Evolutionary conservation across 2,329 filamentous ascomycete genomes (phyloP), one percentile per base, ranked within the genome.

Genomic region (Cladophialophora exuberans): DNA sequence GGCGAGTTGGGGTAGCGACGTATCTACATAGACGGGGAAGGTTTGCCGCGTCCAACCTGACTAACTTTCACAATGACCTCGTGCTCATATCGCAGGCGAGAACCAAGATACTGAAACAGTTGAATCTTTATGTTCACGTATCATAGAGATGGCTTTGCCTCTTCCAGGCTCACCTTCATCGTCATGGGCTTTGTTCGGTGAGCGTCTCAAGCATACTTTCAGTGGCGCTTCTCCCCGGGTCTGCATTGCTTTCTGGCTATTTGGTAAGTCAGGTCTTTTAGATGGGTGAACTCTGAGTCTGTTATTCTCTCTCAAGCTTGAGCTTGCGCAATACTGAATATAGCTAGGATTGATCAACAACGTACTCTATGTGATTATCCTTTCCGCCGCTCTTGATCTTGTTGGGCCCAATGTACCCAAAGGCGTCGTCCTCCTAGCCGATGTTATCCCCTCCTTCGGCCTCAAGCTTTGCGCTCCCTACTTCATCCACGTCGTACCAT

Each of bases 301-400:
- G 13, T 11, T 13, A 30, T 7, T 39, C 6, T 42, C n/a, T 26
- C 20, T n/a, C n/a, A n/a, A n/a, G n/a, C 28, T 23, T 3, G 23
- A 2, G 15, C 26, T 42, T 28, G 7, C 9, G 13, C n/a, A 22
- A 25, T 39, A 25, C 41, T 52, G 38, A 53, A 35, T 28, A 36
- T 59, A 33, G 22, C 20, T 66, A 93, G 90, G 90, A 48, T 77
- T 94, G 15, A 94, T 97, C 70, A 97, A 99, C 74, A 97, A 97
- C 76, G 90, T 97, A 64, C 88, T 97, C 74, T 97, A 97, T 73
- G 93, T 97, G 52, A 89, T 97, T 71, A 94, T 97, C 69, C 87
- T 99, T 66, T 95, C 91, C 25, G 89, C 94, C 30, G 94, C 94
- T 3, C 88, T 97, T 66, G 94, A 99, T 68, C 88, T 99, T 59